Evolutionary conservation across 179 eudicot genomes (phyloP).

Genomic region (Nepenthes alata): DNA sequence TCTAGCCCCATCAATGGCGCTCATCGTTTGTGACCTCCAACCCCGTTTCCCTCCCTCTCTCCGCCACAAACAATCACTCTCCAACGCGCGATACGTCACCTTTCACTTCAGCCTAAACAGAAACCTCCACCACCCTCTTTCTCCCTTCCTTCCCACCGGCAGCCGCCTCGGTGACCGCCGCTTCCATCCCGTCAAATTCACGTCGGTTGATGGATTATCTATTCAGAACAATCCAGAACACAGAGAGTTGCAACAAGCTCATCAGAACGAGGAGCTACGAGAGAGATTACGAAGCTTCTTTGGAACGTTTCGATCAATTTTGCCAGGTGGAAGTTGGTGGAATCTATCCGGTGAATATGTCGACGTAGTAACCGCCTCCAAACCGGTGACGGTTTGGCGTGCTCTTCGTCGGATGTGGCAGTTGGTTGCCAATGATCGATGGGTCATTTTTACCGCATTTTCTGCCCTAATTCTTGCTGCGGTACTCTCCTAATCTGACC

Average conservation of each 20-base stretch:
- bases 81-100: background rate
- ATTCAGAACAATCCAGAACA: background rate
- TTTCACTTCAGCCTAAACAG: background rate
- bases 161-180: conserved; percentile 4
- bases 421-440: conserved; percentile 59
- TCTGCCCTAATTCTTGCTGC: conserved; percentile 67
- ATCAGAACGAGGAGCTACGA: conserved; percentile 12
- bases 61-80: background rate
- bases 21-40: conserved; percentile 5
- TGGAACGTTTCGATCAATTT: conserved; percentile 24
- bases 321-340: conserved; percentile 96
- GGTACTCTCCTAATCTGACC: conserved; percentile 19
- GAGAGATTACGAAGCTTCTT: conserved; percentile 31
- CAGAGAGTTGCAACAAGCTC: background rate
- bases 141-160: conserved; percentile 1
- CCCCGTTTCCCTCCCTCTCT: conserved; percentile 1
- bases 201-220: conserved; percentile 39
- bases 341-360: conserved; percentile 37
- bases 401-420: conserved; percentile 85
- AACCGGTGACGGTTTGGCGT: conserved; percentile 76
- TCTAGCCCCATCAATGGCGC: conserved; percentile 12
- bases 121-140: conserved; percentile 1
- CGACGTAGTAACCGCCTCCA: conserved; percentile 31
- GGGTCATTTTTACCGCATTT: conserved; percentile 74
- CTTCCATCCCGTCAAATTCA: conserved; percentile 21